Percentiles rank a stretch among this genome's conserved stretches.
Conservation (phyloP, 2,329 filamentous ascomycete genomes). For the Penicillium paneum region DNA sequence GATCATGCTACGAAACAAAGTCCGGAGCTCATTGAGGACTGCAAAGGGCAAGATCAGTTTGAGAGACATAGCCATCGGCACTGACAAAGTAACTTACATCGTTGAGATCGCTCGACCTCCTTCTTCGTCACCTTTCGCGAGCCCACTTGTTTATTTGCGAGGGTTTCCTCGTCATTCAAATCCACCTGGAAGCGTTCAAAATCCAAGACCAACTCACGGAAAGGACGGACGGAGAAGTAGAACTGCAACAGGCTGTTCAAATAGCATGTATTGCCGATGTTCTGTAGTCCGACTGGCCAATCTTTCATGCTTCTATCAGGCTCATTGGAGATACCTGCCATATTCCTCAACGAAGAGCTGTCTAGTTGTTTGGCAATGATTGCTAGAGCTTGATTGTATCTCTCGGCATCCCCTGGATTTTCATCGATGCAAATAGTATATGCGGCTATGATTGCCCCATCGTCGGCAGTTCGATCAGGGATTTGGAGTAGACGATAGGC, state of each 20-base stretch:
- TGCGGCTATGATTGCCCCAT: conserved; percentile 51
- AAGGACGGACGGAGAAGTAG: conserved; percentile 79
- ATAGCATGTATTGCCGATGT: conserved; percentile 98
- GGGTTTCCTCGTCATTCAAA: conserved; percentile 56
- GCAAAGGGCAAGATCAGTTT: conserved; percentile 17
- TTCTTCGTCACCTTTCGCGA: conserved; percentile 62
- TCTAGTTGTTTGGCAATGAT: conserved; percentile 47
- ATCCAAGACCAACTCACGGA: conserved; percentile 75
- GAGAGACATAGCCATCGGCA: background rate
- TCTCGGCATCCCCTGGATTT: conserved; percentile 45
- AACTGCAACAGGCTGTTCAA: conserved; percentile 95
- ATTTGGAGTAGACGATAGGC: conserved; percentile 54
- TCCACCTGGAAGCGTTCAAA: conserved; percentile 70
- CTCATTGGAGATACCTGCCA: conserved; percentile 31
- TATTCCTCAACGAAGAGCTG: conserved; percentile 36
- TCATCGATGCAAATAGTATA: conserved; percentile 48
- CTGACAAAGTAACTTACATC: conserved; percentile 60
- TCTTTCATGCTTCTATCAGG: conserved; percentile 41
- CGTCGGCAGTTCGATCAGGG: conserved; percentile 50
- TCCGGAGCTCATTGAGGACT: conserved; percentile 73
- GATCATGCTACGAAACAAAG: conserved; percentile 69
- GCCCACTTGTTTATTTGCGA: conserved; percentile 70
- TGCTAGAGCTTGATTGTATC: conserved; percentile 47
- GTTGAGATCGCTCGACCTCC: conserved; percentile 61
- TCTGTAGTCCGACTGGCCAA: conserved; percentile 81